Evolutionary conservation across 2,329 filamentous ascomycete genomes (phyloP).

Genomic region (Colletotrichum higginsianum): DNA sequence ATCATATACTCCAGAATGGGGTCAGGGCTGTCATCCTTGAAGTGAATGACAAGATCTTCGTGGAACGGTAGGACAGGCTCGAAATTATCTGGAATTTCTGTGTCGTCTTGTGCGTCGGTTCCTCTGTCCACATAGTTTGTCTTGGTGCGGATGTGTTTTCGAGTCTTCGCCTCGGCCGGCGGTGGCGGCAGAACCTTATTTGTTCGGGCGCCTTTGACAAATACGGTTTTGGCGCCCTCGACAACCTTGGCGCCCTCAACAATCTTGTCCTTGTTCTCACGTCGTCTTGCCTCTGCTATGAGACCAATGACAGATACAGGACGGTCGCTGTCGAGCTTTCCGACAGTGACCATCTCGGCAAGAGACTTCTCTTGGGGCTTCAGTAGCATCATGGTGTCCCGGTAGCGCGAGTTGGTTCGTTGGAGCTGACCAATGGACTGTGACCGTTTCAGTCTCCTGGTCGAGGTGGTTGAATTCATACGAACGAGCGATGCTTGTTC

Average conservation of each 20-base stretch:
- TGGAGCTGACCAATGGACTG: conserved; percentile 57
- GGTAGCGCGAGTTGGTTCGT: conserved; percentile 49
- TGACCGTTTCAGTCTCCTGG: conserved; percentile 49
- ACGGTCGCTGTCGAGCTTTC: conserved; percentile 37
- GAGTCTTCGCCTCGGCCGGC: conserved; percentile 42
- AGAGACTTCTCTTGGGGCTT: neutral
- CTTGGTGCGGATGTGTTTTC: conserved; percentile 45
- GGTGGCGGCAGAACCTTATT: conserved; percentile 49
- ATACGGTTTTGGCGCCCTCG: conserved; percentile 50
- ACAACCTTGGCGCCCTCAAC: conserved; percentile 49
- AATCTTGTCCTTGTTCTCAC: conserved; percentile 45
- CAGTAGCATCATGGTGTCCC: conserved; percentile 46
- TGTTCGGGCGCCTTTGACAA: conserved; percentile 49
- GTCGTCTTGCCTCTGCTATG: conserved; percentile 44
- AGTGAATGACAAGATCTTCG: conserved; percentile 71
- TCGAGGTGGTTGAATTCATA: conserved; percentile 49
- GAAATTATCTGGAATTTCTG: conserved; percentile 50
- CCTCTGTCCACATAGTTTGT: conserved; percentile 39
- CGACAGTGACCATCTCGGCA: conserved; percentile 22
- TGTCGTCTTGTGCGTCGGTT: conserved; percentile 41
- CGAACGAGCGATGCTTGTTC: conserved; percentile 59
- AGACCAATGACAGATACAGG: conserved; percentile 49
- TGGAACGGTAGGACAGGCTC: conserved; percentile 65
- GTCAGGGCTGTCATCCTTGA: conserved; percentile 62
- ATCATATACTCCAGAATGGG: conserved; percentile 63